Conservation (phyloP, 108 stramenopile genomes). For the Asterionellopsis glacialis region DNA sequence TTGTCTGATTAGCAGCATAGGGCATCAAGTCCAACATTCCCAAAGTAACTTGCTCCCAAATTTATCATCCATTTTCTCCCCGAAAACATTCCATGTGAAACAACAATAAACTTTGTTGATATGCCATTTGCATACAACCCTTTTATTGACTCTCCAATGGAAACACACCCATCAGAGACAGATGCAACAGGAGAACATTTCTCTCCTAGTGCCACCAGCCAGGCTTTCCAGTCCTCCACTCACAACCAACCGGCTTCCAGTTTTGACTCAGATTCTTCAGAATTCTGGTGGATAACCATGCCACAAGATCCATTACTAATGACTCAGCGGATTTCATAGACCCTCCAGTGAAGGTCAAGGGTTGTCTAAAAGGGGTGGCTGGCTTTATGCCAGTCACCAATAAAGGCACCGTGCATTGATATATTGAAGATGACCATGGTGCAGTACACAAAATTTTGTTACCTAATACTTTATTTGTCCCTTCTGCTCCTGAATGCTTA, state of each 20-base stretch:
- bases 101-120: not conserved
- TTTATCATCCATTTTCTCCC: not conserved
- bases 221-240: not conserved
- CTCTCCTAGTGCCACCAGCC: not conserved
- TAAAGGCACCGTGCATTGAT: constrained; percentile 3
- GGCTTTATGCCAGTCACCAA: not conserved
- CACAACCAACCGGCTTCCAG: too few species aligned
- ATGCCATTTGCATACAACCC: not conserved
- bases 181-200: not conserved
- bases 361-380: too few species aligned
- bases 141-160: not conserved
- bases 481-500: not conserved
- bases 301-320: constrained; percentile 2
- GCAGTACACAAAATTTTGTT: not conserved
- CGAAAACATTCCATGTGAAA: too few species aligned
- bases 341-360: too few species aligned
- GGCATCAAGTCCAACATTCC: not conserved
- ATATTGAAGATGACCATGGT: constrained; percentile 8
- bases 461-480: not conserved
- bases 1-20: too few species aligned
- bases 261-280: constrained; percentile 8
- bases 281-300: constrained; percentile 3
- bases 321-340: too few species aligned
- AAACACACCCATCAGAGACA: not conserved
- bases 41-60: not conserved